Base-by-base conservation (phyloP, 257 asterid species). In the Dorcoceras hygrometricum region DNA sequence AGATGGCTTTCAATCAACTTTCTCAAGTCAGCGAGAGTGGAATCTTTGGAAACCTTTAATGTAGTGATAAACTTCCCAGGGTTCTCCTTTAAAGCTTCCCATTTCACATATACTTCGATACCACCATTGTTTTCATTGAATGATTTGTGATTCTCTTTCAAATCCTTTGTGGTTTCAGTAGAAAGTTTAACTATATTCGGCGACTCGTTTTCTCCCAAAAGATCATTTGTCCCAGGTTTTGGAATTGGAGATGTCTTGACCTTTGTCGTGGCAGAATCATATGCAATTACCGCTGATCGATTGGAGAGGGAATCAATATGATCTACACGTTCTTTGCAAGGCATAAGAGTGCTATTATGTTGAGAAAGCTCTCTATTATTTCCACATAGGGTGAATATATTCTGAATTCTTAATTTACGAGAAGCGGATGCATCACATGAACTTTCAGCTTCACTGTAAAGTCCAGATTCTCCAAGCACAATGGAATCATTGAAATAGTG, bases 21-120 rank as follows among this genome's bases (percentile, higher is more conserved):
- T 75, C 97, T 67, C 68, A 90, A 73, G 62, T 90, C 96, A 66
- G 97, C 96, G 25, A 90, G 88, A 32, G 86, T 86, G 5, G 96
- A 83, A 62, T 84, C 93, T 67, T 78, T 86, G 8, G 50, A 61
- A 75, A 84, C 82, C 77, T 85, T 90, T 57, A 89, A 48, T 18
- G 80, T 76, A 39, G 96, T 78, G 50, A 91, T 82, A 32, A 83
- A 65, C 73, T 80, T 85, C 65, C 95, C 89, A 2, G 90, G 83
- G 65, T 91, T 84, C 31, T 91, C 96, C 73, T 84, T 79, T 54
- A 89, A 85, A 1, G 92, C 90, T 71, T 89, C 95, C 96, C 96
- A 89, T 76, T 91, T 87, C 74, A 89, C 95, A 8, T 84, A 72
- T 0, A 88, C 87, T 69, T 83, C 89, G 43, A 83, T 32, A 55